Evolutionary conservation across 345 rosid genomes (phyloP).

Genomic region (Litchi chinensis): DNA sequence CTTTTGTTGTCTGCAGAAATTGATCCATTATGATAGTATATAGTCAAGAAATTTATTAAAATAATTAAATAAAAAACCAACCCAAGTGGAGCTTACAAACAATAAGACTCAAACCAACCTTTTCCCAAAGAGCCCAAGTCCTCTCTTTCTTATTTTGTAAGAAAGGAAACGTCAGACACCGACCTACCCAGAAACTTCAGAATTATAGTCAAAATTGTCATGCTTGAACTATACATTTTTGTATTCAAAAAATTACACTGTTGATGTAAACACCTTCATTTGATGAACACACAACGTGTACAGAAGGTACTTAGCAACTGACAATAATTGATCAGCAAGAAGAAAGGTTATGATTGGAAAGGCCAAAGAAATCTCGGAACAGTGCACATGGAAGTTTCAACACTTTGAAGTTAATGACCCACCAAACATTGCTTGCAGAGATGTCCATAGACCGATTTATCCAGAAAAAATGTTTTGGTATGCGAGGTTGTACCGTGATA

Average conservation of each 20-base stretch:
- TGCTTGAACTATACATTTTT: background rate
- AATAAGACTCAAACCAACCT: background rate
- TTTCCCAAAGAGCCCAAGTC: background rate
- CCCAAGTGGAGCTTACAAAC: background rate
- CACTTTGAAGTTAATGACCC: constrained; percentile 26
- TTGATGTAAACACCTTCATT: background rate
- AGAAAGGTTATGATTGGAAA: constrained; percentile 12
- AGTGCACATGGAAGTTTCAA: constrained; percentile 32
- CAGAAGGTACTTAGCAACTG: background rate
- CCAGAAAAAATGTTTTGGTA: background rate
- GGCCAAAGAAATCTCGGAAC: constrained; percentile 12
- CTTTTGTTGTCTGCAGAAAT: no score
- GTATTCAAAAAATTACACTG: background rate
- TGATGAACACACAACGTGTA: background rate
- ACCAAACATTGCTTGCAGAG: constrained; percentile 19
- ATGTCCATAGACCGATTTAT: background rate
- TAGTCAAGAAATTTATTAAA: no score
- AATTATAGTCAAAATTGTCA: constrained; percentile 12
- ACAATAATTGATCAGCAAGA: background rate
- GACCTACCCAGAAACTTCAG: constrained; percentile 4
- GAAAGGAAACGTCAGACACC: no score
- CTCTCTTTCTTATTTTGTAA: background rate
- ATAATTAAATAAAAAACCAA: background rate
- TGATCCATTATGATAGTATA: no score
- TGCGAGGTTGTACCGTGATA: no score